A percentile compares a stretch with the other conserved stretches of the same genome.
Evolutionary conservation across 306 rosid species (phyloP).

Genomic region (Pachyrhizus erosus): DNA sequence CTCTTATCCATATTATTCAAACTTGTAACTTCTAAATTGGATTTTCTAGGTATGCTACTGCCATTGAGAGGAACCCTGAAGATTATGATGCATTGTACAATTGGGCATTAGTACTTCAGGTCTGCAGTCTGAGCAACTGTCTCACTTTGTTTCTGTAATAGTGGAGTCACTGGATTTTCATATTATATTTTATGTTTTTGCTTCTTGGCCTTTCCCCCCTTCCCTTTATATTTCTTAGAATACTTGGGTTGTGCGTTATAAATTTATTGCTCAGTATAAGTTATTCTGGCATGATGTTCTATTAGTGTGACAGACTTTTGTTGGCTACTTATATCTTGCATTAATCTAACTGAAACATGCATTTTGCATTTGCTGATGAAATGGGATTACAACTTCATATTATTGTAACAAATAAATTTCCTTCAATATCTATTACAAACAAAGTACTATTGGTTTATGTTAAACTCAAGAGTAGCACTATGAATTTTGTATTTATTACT

Average conservation of each 20-base stretch:
- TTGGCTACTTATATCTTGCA: slow-evolving; percentile 10
- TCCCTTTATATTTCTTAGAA: neutral
- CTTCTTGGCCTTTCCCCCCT: neutral
- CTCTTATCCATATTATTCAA: slow-evolving; percentile 19
- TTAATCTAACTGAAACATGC: slow-evolving; percentile 26
- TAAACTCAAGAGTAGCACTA: neutral
- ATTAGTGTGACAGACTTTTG: neutral
- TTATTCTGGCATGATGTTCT: slow-evolving; percentile 29
- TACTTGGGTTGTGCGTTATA: slow-evolving; percentile 24
- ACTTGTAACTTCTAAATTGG: slow-evolving; percentile 31
- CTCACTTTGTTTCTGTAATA: slow-evolving; percentile 32
- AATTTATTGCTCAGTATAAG: neutral
- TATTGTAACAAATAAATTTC: neutral
- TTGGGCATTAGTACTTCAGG: slow-evolving; percentile 99
- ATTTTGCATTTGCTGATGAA: slow-evolving; percentile 25
- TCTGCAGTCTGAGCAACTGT: slow-evolving; percentile 57
- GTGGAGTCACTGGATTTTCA: slow-evolving; percentile 14
- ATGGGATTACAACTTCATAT: slow-evolving; percentile 7
- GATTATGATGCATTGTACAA: slow-evolving; percentile 97
- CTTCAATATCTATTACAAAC: slow-evolving; percentile 10
- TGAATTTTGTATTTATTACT: neutral
- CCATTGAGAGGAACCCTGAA: slow-evolving; percentile 90
- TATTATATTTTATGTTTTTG: neutral
- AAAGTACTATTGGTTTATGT: neutral
- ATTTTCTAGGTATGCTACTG: slow-evolving; percentile 86